Conservation (phyloP, 768 basidiomycete genomes). For the Tylopilus intermedius region DNA sequence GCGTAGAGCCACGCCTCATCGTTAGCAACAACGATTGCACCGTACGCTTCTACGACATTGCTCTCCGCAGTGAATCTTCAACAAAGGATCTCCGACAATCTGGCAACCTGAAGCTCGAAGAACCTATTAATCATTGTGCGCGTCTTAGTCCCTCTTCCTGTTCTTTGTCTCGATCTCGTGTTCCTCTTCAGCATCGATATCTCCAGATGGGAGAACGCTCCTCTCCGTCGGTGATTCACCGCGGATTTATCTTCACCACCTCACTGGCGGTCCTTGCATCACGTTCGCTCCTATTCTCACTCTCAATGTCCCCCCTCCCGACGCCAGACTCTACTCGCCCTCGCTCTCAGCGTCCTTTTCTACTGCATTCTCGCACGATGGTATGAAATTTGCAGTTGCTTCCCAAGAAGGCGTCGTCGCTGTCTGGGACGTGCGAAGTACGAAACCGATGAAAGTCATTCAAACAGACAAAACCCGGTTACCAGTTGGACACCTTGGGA, state of each 20-base stretch:
- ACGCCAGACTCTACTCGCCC: constrained; percentile 36
- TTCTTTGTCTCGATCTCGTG: constrained; percentile 8
- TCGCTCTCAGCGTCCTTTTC: constrained; percentile 70
- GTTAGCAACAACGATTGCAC: constrained; percentile 85
- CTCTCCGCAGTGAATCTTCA: constrained; percentile 43
- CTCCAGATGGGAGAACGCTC: constrained; percentile 81
- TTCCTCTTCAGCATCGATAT: constrained; percentile 65
- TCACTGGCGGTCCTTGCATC: constrained; percentile 59
- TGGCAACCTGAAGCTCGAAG: constrained; percentile 54
- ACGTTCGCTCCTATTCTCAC: constrained; percentile 63
- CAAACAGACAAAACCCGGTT: constrained; percentile 45
- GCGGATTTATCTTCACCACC: constrained; percentile 76
- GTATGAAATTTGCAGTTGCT: constrained; percentile 76
- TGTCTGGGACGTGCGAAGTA: constrained; percentile 78
- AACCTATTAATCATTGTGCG: constrained; percentile 80
- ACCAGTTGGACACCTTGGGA: constrained; percentile 29
- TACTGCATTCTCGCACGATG: constrained; percentile 72
- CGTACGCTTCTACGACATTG: constrained; percentile 76
- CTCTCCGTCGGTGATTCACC: constrained; percentile 90
- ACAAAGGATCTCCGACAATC: constrained; percentile 44
- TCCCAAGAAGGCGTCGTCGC: constrained; percentile 77
- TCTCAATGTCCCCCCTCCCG: constrained; percentile 61
- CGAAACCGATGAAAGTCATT: constrained; percentile 63
- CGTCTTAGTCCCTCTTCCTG: constrained; percentile 10
- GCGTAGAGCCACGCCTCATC: constrained; percentile 68